Evolutionary conservation across 176 grass and related monocot species (phyloP).

Genomic region (Musa beccarii): DNA sequence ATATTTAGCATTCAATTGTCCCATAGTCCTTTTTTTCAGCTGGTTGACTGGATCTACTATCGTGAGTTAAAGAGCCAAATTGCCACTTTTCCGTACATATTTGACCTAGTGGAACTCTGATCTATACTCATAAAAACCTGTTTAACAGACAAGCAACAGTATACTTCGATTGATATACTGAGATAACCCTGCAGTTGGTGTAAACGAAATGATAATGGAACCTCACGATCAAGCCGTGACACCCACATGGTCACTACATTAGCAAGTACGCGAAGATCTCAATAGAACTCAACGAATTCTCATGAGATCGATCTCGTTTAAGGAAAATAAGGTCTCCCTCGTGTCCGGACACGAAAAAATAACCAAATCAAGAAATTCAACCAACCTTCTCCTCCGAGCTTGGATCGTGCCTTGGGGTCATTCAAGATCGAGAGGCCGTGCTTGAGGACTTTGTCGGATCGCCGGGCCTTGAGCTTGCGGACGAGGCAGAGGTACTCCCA

Average conservation of each 20-base stretch:
- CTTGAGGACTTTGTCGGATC: slow-evolving; percentile 64
- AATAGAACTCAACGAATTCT: background rate
- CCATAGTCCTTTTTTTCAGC: too few relatives aligned
- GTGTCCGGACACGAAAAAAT: background rate
- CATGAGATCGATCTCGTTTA: background rate
- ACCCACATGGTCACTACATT: too few relatives aligned
- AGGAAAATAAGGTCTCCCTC: too few relatives aligned
- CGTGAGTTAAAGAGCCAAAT: too few relatives aligned
- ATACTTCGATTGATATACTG: too few relatives aligned
- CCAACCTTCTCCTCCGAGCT: slow-evolving; percentile 69
- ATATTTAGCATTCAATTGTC: too few relatives aligned
- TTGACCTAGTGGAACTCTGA: too few relatives aligned
- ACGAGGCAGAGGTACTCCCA: slow-evolving; percentile 96
- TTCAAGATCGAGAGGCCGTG: slow-evolving; percentile 78
- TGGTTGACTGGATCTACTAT: too few relatives aligned
- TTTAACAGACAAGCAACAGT: too few relatives aligned
- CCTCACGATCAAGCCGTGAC: background rate
- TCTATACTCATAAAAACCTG: too few relatives aligned
- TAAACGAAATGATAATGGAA: background rate
- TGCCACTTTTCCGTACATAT: too few relatives aligned
- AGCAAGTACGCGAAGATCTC: too few relatives aligned
- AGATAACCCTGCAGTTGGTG: background rate
- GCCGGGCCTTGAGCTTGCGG: slow-evolving; percentile 62
- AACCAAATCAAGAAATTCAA: background rate
- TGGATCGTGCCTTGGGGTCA: slow-evolving; percentile 63